Conservation (phyloP, 2,329 filamentous ascomycete genomes). For the Penicillium sp. region DNA sequence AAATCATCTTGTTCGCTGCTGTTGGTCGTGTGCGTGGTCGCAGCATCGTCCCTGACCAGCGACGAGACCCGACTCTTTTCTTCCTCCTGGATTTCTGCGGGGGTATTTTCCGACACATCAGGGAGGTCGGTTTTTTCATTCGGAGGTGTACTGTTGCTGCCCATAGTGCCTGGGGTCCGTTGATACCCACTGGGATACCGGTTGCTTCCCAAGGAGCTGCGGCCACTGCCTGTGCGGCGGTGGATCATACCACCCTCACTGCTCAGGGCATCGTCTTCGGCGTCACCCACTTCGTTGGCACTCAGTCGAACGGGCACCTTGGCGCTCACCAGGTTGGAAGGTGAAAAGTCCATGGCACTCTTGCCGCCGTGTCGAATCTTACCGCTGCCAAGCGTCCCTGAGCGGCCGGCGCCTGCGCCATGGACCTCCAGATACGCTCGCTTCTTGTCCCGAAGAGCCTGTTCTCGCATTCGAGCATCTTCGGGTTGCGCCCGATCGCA, state of each 20-base stretch:
- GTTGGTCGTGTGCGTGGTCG: constrained; percentile 31
- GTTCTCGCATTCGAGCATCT: constrained; percentile 77
- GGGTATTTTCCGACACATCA: constrained; percentile 42
- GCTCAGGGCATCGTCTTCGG: constrained; percentile 62
- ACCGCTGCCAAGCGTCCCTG: constrained; percentile 63
- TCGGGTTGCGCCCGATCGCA: constrained; percentile 91
- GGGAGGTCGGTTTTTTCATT: constrained; percentile 44
- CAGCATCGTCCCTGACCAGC: constrained; percentile 28
- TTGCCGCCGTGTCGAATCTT: constrained; percentile 90
- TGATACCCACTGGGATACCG: constrained; percentile 48
- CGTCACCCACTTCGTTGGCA: constrained; percentile 91
- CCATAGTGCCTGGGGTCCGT: constrained; percentile 44
- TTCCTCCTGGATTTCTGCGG: constrained; percentile 28
- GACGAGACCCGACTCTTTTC: constrained; percentile 28
- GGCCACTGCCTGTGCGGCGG: constrained; percentile 56
- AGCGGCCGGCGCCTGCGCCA: constrained; percentile 55
- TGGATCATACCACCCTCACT: constrained; percentile 43
- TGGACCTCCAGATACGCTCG: constrained; percentile 80
- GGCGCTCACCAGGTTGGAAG: constrained; percentile 69
- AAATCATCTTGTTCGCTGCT: constrained; percentile 49
- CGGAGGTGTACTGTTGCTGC: constrained; percentile 55
- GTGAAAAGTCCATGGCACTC: constrained; percentile 73
- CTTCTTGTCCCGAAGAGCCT: constrained; percentile 83
- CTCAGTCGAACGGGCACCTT: constrained; percentile 88
- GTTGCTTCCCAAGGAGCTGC: constrained; percentile 55